A percentile compares a stretch with the other conserved stretches of the same genome.
phyloP scores from a whole-genome alignment of 148 eudicot species.

The Rhododendron mucronatum region DNA sequence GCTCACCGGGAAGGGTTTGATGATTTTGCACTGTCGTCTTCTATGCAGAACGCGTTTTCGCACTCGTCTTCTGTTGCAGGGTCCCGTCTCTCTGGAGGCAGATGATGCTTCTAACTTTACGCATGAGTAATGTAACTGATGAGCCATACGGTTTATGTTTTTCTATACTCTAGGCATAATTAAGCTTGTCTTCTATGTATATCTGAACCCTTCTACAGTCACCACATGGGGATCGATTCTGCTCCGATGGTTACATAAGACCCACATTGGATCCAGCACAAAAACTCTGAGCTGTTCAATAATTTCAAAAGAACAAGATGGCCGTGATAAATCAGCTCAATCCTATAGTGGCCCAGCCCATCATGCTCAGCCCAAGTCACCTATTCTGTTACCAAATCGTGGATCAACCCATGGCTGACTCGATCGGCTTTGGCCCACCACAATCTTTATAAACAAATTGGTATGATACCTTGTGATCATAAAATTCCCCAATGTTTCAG shows the following conservation, averaged over 20 bases:
- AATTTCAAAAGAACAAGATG: no score
- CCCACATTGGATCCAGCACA: no score
- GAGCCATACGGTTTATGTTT: not conserved
- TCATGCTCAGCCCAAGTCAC: no score
- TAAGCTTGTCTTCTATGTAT: not conserved
- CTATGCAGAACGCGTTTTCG: not conserved
- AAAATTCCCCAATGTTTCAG: not conserved
- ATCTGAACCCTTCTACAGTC: not conserved
- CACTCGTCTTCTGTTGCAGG: not conserved
- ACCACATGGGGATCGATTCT: no score
- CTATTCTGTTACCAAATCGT: no score
- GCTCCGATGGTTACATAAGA: no score
- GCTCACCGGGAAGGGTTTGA: not conserved
- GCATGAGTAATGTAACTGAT: not conserved
- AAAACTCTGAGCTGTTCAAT: no score
- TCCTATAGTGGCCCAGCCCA: no score
- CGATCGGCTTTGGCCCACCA: no score
- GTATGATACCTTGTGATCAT: not conserved
- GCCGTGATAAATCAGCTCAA: no score
- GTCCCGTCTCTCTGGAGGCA: constrained; percentile 15
- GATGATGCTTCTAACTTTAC: constrained; percentile 1
- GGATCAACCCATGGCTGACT: no score
- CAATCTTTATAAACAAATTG: no score
- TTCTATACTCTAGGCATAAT: not conserved
- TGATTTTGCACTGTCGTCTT: constrained; percentile 2